Evolutionary conservation across 441 rosid species (phyloP).

Genomic region (Gossypium schwendimanii): DNA sequence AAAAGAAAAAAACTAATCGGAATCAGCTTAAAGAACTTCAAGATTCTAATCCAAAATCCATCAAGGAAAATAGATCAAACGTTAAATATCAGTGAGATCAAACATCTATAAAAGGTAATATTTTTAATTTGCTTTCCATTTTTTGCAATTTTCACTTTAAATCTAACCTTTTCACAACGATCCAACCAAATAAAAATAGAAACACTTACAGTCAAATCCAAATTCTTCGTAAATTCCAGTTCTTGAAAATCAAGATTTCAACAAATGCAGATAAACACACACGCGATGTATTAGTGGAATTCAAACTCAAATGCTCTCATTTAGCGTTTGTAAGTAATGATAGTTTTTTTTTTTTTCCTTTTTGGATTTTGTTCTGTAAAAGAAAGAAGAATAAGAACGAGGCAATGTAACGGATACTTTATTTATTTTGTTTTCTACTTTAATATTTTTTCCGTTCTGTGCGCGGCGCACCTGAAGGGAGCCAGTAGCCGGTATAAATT

Average conservation of each 20-base stretch:
- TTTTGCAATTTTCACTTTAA: neutral
- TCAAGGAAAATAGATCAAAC: constrained; percentile 16
- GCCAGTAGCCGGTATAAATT: constrained; percentile 7
- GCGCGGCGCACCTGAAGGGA: constrained; percentile 4
- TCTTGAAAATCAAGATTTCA: constrained; percentile 19
- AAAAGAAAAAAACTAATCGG: neutral
- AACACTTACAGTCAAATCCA: constrained; percentile 14
- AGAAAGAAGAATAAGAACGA: neutral
- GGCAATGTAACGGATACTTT: constrained; percentile 30
- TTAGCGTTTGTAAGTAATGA: neutral
- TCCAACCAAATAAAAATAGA: constrained; percentile 8
- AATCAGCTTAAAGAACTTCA: constrained; percentile 12
- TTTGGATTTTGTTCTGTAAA: neutral
- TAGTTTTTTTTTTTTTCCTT: neutral
- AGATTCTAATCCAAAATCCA: neutral
- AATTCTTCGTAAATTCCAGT: constrained; percentile 12
- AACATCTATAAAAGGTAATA: neutral
- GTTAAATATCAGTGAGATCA: neutral
- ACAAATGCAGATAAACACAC: neutral
- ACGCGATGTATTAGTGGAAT: neutral
- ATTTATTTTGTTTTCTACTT: neutral
- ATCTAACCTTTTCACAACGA: neutral
- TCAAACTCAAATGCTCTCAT: neutral
- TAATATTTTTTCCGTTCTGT: constrained; percentile 19
- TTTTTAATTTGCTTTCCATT: neutral